Base-by-base conservation (phyloP, 345 rosid genomes). In the Ceriops zippeliana region DNA sequence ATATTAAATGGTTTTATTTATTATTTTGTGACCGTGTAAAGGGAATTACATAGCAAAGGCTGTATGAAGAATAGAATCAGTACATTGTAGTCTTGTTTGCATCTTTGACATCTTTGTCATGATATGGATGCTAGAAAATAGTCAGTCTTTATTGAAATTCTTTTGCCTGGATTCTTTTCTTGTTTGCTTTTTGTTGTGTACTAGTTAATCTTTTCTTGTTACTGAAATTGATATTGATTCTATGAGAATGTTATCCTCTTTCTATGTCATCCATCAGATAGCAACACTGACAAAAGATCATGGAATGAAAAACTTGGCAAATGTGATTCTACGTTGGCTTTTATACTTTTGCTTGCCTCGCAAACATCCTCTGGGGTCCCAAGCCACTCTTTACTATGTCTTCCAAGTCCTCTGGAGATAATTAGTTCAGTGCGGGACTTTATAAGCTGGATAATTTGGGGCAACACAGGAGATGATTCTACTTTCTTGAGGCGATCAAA, bases 371-470 rank as follows among this genome's bases (percentile, higher is more conserved):
- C 72, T 72, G 85, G 72, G 58, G 81, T 76, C 20, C 73, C 62
- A 75, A 56, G 70, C 69, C 67, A 52, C 22, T 59, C 69, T 66
- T 73, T 70, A 32, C 77, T 49, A 64, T 62, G 67, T 83, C 81
- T 95, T 61, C 96, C 88, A 61, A 81, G 76, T 75, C 86, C 96
- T 34, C 82, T 75, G 32, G 81, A 74, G 60, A 75, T 88, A 68
- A 80, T 80, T 75, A 78, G 80, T 83, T 74, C 83, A 66, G 90
- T 83, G 57, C 82, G 73, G 73, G 82, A 77, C 61, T 88, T 95
- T 77, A 80, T 75, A 31, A 87, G 96, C 86, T 88, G 93, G 97
- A 83, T 95, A 60, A 83, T 88, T 46, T 90, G 87, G 89, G 91
- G 93, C 34, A 81, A 80, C 74, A 78, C 82, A 34, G 85, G 86